Evolutionary conservation across 2,329 filamentous ascomycete species (phyloP), one percentile per base, ranked within the genome.

Genomic region (Penicillium sp.): DNA sequence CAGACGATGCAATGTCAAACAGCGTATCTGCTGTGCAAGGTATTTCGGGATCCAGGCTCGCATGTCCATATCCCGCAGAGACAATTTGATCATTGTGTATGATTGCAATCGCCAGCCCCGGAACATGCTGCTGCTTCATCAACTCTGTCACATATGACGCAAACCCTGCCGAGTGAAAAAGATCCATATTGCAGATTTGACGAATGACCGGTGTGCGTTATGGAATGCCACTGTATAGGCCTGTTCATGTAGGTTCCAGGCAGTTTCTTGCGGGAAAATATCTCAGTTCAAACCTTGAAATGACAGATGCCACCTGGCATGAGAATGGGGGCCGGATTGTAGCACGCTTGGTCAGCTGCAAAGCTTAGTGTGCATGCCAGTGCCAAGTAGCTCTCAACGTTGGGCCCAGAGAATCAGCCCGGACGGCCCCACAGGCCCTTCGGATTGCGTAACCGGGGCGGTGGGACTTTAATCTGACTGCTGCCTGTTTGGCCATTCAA

Each of bases 21-120:
- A 69, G 53, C 4, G 65, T 69, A 38, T 68, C 66, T 33, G 55
- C 51, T 19, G 64, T 69, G 35, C 62, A 65, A 25, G 61, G 53
- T 29, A 17, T 56, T 31, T 49, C 21, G 4, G 56, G 55, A n/a
- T 63, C 38, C 13, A 62, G 38, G 12, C 36, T 50, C n/a, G 66
- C 63, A n/a, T 58, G 45, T 15, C 66, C 66, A 53, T 62, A 68
- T 19, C 56, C 64, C 13, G 48, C 50, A 9, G 62, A 61, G n/a
- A 49, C 38, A 17, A 60, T 52, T 33, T 49, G 12, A 31, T 65
- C 43, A 25, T 60, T 49, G 17, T 64, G 57, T 8, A 66, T 27
- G 17, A 66, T 41, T 2, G 66, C 65, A 36, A 68, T 53, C n/a
- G 49, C 19, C 12, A 51, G 23, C 8, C 49, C 49, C 7, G 49